A percentile compares a stretch with the other conserved stretches of the same genome.
phyloP scores from a whole-genome alignment of 2,329 filamentous ascomycete species.

The Zasmidium citrigriseum region DNA sequence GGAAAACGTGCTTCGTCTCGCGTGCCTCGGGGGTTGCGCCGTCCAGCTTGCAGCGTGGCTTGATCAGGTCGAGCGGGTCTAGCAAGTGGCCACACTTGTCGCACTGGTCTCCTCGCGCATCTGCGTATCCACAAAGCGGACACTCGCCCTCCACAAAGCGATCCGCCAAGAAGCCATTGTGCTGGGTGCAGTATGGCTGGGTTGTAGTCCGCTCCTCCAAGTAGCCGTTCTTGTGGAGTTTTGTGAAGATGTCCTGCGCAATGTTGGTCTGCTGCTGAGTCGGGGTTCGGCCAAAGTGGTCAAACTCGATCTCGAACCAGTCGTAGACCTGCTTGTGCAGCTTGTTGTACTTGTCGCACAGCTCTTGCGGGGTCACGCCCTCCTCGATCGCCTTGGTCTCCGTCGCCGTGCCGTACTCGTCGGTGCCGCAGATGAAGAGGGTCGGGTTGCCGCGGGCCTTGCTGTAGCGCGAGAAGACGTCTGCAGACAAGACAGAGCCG shows the following conservation, averaged over 20 bases:
- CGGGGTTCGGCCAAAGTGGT: constrained; percentile 91
- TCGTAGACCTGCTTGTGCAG: constrained; percentile 90
- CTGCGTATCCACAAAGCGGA: constrained; percentile 63
- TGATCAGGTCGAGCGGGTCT: constrained; percentile 64
- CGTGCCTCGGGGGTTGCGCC: constrained; percentile 75
- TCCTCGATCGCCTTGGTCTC: constrained; percentile 95
- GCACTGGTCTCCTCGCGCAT: constrained; percentile 56
- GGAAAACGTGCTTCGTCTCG: constrained; percentile 86
- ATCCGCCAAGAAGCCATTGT: constrained; percentile 71
- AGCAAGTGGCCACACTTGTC: constrained; percentile 53
- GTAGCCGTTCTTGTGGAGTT: constrained; percentile 85
- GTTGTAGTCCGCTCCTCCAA: constrained; percentile 83
- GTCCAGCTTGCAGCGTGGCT: constrained; percentile 89
- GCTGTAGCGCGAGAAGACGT: constrained; percentile 74
- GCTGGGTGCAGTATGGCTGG: constrained; percentile 81
- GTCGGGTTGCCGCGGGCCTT: constrained; percentile 78
- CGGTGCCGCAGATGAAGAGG: constrained; percentile 82
- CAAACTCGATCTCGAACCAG: constrained; percentile 94
- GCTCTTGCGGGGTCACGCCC: constrained; percentile 74
- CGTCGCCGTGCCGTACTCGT: constrained; percentile 94
- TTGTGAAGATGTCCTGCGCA: constrained; percentile 84
- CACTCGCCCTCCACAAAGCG: constrained; percentile 82
- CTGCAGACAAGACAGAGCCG: constrained; percentile 82
- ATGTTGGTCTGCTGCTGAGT: constrained; percentile 89
- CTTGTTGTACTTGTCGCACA: constrained; percentile 90